Conservation (phyloP, 176 grass and related monocot species). For the Typha latifolia region DNA sequence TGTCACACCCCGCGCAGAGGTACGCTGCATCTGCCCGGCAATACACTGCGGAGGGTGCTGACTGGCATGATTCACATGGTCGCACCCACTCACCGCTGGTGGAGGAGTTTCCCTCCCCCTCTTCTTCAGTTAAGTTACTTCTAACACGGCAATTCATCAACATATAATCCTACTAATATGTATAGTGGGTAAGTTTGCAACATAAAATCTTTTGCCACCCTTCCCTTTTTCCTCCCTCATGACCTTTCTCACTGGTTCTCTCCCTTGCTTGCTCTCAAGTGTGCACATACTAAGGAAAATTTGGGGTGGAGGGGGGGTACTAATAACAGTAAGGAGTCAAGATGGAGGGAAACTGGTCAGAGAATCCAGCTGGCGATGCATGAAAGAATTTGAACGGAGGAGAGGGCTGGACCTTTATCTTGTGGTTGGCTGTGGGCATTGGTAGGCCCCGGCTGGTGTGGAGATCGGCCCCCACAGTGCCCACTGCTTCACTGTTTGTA, state of each 20-base stretch:
- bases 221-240: constrained; percentile 26
- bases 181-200: not conserved
- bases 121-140: constrained; percentile 17
- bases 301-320: constrained; percentile 1
- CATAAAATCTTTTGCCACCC: constrained; percentile 2
- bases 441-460: not conserved
- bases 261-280: not conserved
- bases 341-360: not conserved
- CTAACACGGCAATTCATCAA: constrained; percentile 32
- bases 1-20: constrained; percentile 60
- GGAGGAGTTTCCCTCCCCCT: constrained; percentile 6
- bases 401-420: constrained; percentile 2
- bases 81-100: constrained; percentile 10
- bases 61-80: constrained; percentile 38
- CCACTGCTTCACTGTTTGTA: constrained; percentile 23
- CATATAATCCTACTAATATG: not conserved
- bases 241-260: constrained; percentile 11
- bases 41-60: constrained; percentile 47
- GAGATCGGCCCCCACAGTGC: constrained; percentile 2
- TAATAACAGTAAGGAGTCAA: constrained; percentile 12
- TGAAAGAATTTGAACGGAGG: constrained; percentile 4
- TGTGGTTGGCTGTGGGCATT: constrained; percentile 25
- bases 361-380: constrained; percentile 22
- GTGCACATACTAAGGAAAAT: not conserved
- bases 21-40: constrained; percentile 59